phyloP scores from a whole-genome alignment of 257 asterid genomes.

The Solanum phureja region DNA sequence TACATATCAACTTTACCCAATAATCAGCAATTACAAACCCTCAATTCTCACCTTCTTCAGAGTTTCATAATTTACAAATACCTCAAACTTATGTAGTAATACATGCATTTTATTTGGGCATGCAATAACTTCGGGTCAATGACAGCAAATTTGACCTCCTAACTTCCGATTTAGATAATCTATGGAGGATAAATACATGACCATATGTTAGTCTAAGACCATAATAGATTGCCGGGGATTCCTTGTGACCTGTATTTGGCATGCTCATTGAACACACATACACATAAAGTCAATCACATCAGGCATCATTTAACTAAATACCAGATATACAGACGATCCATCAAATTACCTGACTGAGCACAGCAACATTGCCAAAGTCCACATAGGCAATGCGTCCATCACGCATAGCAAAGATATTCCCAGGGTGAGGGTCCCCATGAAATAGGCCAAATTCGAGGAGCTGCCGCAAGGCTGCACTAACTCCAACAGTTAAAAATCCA shows the following conservation, averaged over 20 bases:
- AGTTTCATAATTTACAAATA: background rate
- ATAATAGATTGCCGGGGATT: background rate
- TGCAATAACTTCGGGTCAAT: background rate
- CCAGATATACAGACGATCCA: background rate
- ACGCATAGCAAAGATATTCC: slow-evolving; percentile 95
- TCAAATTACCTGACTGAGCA: slow-evolving; percentile 80
- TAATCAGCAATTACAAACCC: background rate
- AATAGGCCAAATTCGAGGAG: slow-evolving; percentile 93
- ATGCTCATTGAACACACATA: background rate
- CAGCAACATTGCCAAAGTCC: slow-evolving; percentile 98
- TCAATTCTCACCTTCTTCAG: background rate
- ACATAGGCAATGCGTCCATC: slow-evolving; percentile 99
- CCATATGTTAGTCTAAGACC: background rate
- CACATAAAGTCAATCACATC: background rate
- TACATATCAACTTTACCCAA: background rate
- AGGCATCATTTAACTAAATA: background rate
- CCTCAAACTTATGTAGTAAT: background rate
- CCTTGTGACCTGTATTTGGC: background rate
- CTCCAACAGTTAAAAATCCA: slow-evolving; percentile 95
- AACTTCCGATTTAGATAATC: background rate
- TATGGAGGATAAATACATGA: background rate
- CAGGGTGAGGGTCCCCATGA: slow-evolving; percentile 99
- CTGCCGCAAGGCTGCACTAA: slow-evolving; percentile 96
- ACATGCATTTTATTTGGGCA: background rate
- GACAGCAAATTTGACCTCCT: background rate